Evolutionary conservation across 495 filamentous ascomycete species (phyloP).

Genomic region (Articulospora tetracladia): DNA sequence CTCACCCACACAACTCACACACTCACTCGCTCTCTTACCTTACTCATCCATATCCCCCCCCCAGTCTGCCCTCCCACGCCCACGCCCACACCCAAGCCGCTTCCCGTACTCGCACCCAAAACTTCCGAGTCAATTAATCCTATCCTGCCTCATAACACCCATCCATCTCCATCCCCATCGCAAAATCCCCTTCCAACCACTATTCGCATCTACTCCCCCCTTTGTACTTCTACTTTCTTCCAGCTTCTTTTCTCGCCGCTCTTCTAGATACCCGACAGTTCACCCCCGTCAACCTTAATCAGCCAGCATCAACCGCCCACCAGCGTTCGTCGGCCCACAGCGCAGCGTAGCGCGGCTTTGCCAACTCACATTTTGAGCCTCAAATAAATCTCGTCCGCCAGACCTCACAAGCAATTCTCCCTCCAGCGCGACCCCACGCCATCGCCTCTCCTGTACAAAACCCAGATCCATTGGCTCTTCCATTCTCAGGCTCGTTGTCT

Average conservation of each 20-base stretch:
- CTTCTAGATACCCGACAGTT: constrained; percentile 23
- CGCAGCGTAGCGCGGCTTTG: constrained; percentile 7
- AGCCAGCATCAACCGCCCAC: neutral
- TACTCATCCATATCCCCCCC: no score
- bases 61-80: no score
- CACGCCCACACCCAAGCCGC: no score
- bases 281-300: neutral
- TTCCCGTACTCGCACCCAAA: no score
- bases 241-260: constrained; percentile 19
- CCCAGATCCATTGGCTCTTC: constrained; percentile 6
- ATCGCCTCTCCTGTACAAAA: constrained; percentile 12
- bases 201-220: constrained; percentile 15
- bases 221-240: neutral
- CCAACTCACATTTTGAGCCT: constrained; percentile 18
- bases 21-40: no score
- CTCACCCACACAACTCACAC: no score
- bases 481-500: neutral
- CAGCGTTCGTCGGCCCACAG: constrained; percentile 1
- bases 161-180: neutral
- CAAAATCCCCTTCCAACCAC: neutral
- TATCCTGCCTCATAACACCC: no score
- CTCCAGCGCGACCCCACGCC: constrained; percentile 6
- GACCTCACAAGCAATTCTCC: neutral
- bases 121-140: no score
- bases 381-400: constrained; percentile 2